Evolutionary conservation across 306 rosid genomes (phyloP), one percentile per base, ranked within the genome.

Genomic region (Sicyos baderoa): DNA sequence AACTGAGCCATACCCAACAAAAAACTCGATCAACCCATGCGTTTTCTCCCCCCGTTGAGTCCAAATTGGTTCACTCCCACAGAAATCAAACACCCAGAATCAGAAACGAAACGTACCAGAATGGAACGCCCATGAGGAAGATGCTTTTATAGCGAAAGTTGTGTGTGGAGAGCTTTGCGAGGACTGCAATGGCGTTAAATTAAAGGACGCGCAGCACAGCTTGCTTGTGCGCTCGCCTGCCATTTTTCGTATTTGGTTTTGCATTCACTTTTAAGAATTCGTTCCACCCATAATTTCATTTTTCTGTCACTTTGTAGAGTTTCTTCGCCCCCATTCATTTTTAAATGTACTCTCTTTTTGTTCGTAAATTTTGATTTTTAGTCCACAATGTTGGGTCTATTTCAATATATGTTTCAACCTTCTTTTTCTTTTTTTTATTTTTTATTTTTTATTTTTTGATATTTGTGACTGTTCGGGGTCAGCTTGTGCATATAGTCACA

Each of bases 81-180:
- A 21, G 16, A 66, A 47, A 66, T 47, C 71, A 66, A 66, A 66
- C 54, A 45, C 71, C 71, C 32, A 23, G n/a, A 65, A 65, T 44
- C 54, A 18, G 14, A 65, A 65, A 45, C 0, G 37, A 21, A 21
- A 6, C 11, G 70, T 21, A 65, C 50, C 51, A 16, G 51, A 63
- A 42, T 18, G 52, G 29, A 37, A 18, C 12, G 54, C 14, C 45
- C 54, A 65, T 2, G 9, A 37, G 29, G 0, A 5, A 13, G 37
- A 45, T 18, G 25, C 16, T 17, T 37, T 62, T 17, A n/a, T 17
- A 42, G 51, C 40, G 51, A 63, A 52, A 42, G 27, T 18, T 37
- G 4, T 63, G 69, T 40, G 42, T 29, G 49, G n/a, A 25, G 29
- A 1, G 1, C 3, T 62, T 40, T 62, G 17, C 50, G 27, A 35